Conservation (phyloP, 495 filamentous ascomycete species). For the Aspergillus sclerotioniger region DNA sequence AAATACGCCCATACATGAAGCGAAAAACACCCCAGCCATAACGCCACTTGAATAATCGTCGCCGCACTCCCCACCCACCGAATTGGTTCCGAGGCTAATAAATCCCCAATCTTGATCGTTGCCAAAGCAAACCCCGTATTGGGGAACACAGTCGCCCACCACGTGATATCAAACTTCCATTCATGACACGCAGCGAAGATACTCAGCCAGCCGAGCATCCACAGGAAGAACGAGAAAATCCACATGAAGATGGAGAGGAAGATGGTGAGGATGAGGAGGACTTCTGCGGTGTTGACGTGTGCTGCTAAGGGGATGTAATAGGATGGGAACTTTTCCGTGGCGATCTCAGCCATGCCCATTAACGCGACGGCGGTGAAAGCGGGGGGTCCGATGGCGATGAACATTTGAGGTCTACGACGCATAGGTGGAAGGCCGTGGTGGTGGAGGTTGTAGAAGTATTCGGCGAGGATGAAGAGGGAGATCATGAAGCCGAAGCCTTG, state of each 20-base stretch:
- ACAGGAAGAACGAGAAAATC: slow-evolving; percentile 40
- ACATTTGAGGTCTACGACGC: slow-evolving; percentile 51
- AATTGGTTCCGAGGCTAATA: slow-evolving; percentile 27
- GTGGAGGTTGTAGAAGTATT: slow-evolving; percentile 49
- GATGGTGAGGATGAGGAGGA: slow-evolving; percentile 43
- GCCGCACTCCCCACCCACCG: slow-evolving; percentile 25
- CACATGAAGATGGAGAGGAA: slow-evolving; percentile 38
- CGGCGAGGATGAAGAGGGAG: slow-evolving; percentile 26
- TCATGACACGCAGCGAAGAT: slow-evolving; percentile 25
- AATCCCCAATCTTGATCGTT: slow-evolving; percentile 30
- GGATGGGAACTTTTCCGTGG: slow-evolving; percentile 20
- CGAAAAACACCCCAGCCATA: slow-evolving; percentile 10
- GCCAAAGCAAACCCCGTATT: slow-evolving; percentile 34
- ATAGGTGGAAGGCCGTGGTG: slow-evolving; percentile 45
- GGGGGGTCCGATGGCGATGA: slow-evolving; percentile 60
- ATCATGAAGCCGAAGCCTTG: slow-evolving; percentile 32
- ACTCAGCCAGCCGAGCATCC: slow-evolving; percentile 33
- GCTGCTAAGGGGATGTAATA: slow-evolving; percentile 10
- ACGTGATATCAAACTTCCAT: slow-evolving; percentile 35
- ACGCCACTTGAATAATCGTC: slow-evolving; percentile 17
- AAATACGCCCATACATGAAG: slow-evolving; percentile 3
- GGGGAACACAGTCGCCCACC: slow-evolving; percentile 35
- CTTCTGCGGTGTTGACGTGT: slow-evolving; percentile 33
- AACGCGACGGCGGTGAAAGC: slow-evolving; percentile 59
- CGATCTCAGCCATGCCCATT: slow-evolving; percentile 50